Evolutionary conservation across 78 protist genomes (phyloP), one percentile per base, ranked within the genome.

Genomic region (Polysphondylium violaceum): DNA sequence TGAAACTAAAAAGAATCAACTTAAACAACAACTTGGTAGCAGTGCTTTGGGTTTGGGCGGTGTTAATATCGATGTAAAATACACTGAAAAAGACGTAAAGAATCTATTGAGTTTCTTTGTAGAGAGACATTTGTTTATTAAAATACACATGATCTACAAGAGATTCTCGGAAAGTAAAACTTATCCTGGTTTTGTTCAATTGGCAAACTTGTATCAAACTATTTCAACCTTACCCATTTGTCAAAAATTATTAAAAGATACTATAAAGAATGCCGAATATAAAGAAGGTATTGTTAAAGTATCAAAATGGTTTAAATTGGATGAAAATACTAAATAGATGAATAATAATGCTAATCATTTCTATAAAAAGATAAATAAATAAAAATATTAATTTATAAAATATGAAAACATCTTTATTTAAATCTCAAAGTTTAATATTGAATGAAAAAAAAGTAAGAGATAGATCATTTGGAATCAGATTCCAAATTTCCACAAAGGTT

Each of bases 81-180:
- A 56, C 58, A 29, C 36, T 25, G 94, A 88, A 63, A 74, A 76
- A 11, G 94, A 88, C 50, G 79, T 88, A 1, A 88, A 88, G 63
- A 35, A 72, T 2, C 14, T 88, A 23, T 19, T 74, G 6, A 51
- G 43, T 29, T 73, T 74, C 23, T 88, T 76, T 38, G 72, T 67
- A 5, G 88, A 88, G 14, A 35, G 94, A 25, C 86, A 69, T 27
- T 56, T 73, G 50, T 88, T 88, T 43, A 88, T 88, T 51, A 88
- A 88, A 72, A 36, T 88, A 6, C 94, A 88, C 60, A 88, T 88
- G 94, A 76, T 88, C 86, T 88, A 88, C 35, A 77, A 76, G 17
- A 74, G 44, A 36, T 44, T 68, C 27, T 31, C 65, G 2, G 91
- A 83, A 23, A 69, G 35, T 21, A 69, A 61, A 0, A 58, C 25